A percentile compares a stretch with the other conserved stretches of the same genome.
These are phyloP conservation scores for Cubamyces lactineus DNA, from an alignment of 768 basidiomycete genomes.

Conservation along the genomic window DNA sequence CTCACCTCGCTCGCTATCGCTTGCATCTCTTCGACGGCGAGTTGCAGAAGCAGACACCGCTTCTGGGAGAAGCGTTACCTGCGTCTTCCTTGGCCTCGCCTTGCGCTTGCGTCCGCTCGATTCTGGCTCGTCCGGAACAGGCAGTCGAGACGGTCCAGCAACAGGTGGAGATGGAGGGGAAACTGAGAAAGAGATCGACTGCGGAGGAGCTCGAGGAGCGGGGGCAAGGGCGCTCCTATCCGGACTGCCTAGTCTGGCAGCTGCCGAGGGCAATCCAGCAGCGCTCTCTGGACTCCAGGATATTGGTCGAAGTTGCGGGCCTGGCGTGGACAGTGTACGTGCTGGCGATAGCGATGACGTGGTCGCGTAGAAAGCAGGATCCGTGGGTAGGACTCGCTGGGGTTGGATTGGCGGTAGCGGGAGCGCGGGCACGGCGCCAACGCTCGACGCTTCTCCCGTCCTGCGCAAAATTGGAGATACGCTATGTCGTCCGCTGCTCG, in stretches of 20 bases:
- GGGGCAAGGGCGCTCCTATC: constrained; percentile 20
- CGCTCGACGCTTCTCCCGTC: constrained; percentile 7
- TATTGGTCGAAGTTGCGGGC: constrained; percentile 20
- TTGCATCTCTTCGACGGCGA: not conserved
- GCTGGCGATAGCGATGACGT: constrained; percentile 1
- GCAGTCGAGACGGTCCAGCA: constrained; percentile 19
- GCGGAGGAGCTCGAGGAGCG: not conserved
- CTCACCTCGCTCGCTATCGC: constrained; percentile 14
- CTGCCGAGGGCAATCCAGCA: not conserved
- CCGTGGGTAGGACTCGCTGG: constrained; percentile 9
- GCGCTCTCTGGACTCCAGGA: constrained; percentile 12
- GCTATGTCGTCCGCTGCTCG: not conserved
- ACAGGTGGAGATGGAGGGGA: constrained; percentile 14
- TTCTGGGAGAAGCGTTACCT: not conserved
- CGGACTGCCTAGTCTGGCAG: constrained; percentile 2
- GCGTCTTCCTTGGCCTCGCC: constrained; percentile 12
- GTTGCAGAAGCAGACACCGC: not conserved
- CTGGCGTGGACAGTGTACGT: constrained; percentile 3
- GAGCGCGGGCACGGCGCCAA: constrained; percentile 1
- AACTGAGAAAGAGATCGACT: not conserved
- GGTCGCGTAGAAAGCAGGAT: constrained; percentile 18
- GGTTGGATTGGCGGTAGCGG: constrained; percentile 1
- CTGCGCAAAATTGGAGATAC: not conserved
- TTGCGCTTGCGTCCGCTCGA: constrained; percentile 10
- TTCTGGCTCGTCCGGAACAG: constrained; percentile 4